These are phyloP conservation scores for Macrocybe gigantea DNA, from an alignment of 768 basidiomycete species.

Conservation along the genomic window DNA sequence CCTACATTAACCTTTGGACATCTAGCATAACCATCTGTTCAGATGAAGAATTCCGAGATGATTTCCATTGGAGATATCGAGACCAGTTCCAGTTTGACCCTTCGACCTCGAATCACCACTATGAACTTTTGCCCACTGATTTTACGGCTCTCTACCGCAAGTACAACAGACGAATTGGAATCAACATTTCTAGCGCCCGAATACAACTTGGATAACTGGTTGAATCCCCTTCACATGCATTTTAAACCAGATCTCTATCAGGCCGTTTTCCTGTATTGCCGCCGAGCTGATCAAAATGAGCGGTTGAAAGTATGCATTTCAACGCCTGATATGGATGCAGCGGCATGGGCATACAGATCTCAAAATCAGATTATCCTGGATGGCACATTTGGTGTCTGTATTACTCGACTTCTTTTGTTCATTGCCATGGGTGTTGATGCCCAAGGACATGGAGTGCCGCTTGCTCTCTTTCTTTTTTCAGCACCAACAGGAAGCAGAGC, in stretches of 20 bases:
- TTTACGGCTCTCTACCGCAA: too few species aligned
- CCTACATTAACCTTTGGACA: too few species aligned
- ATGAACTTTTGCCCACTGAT: too few species aligned
- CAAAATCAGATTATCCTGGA: slow-evolving; percentile 14
- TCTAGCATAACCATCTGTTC: too few species aligned
- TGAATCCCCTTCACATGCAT: slow-evolving; percentile 8
- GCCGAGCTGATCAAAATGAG: too few species aligned
- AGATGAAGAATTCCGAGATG: too few species aligned
- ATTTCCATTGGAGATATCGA: too few species aligned
- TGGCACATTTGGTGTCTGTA: slow-evolving; percentile 17
- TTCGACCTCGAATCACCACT: too few species aligned
- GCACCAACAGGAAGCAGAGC: neutral
- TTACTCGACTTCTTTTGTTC: slow-evolving; percentile 18
- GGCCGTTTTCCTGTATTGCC: too few species aligned
- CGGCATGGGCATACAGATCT: slow-evolving; percentile 16
- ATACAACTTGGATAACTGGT: slow-evolving; percentile 5
- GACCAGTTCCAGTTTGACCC: too few species aligned
- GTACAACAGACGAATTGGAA: too few species aligned
- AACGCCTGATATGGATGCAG: slow-evolving; percentile 18
- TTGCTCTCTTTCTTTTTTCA: slow-evolving; percentile 21
- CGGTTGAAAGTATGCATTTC: slow-evolving; percentile 28
- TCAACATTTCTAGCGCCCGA: neutral
- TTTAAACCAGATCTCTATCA: neutral
- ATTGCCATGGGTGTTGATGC: slow-evolving; percentile 25
- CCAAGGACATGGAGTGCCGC: slow-evolving; percentile 19